Evolutionary conservation across 441 rosid genomes (phyloP).

Genomic region (Aquilaria agallochum): DNA sequence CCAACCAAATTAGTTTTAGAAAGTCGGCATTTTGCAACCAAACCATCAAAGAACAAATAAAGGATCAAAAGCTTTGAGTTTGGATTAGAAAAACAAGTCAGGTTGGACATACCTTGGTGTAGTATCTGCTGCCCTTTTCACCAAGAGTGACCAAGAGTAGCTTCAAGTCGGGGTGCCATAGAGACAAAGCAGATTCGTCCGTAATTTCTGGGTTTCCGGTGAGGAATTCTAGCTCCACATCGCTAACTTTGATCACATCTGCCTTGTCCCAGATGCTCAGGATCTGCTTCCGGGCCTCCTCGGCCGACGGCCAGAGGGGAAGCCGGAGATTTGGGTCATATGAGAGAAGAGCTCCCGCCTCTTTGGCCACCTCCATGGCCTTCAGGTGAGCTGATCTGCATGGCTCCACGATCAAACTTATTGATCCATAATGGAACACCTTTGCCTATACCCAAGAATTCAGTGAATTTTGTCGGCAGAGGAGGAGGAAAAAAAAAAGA

Average conservation of each 20-base stretch:
- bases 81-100: neutral
- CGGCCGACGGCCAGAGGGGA: conserved; percentile 85
- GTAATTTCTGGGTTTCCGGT: conserved; percentile 72
- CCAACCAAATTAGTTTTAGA: neutral
- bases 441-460: conserved; percentile 43
- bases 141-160: conserved; percentile 87
- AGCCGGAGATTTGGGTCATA: conserved; percentile 92
- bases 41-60: too few species aligned
- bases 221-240: conserved; percentile 84
- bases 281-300: conserved; percentile 81
- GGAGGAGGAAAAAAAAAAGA: too few species aligned
- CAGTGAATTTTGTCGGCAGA: too few species aligned
- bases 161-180: conserved; percentile 81
- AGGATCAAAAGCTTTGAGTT: neutral
- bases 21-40: neutral
- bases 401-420: conserved; percentile 96
- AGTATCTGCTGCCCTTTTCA: conserved; percentile 85
- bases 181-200: conserved; percentile 69
- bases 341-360: conserved; percentile 83
- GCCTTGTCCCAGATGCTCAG: conserved; percentile 95
- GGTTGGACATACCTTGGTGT: conserved; percentile 63
- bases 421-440: conserved; percentile 92
- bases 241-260: conserved; percentile 87
- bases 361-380: conserved; percentile 88
- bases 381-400: conserved; percentile 92